A percentile compares a stretch with the other conserved stretches of the same genome.
Evolutionary conservation across 2,329 filamentous ascomycete species (phyloP).

Genomic region (Colletotrichum orbiculare): DNA sequence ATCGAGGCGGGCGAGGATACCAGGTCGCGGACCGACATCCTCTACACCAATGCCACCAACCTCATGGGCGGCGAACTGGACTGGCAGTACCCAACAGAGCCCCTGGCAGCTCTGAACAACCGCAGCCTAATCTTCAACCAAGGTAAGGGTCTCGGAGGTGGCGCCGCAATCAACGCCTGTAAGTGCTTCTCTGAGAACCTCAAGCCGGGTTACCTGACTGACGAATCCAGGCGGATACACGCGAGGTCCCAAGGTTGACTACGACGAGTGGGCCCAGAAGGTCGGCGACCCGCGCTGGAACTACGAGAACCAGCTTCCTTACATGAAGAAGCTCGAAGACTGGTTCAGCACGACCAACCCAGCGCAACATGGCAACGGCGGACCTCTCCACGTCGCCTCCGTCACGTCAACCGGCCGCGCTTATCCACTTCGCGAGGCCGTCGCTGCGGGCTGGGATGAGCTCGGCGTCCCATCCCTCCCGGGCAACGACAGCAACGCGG

Average conservation of each 20-base stretch:
- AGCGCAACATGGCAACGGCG: constrained; percentile 52
- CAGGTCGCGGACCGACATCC: constrained; percentile 15
- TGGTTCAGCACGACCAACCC: constrained; percentile 43
- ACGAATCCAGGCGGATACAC: constrained; percentile 49
- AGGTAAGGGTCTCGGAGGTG: constrained; percentile 28
- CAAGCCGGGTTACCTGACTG: not conserved
- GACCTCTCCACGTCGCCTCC: constrained; percentile 49
- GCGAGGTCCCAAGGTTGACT: constrained; percentile 56
- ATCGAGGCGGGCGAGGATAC: constrained; percentile 49
- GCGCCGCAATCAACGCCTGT: constrained; percentile 27
- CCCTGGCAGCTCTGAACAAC: constrained; percentile 26
- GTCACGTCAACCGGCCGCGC: constrained; percentile 45
- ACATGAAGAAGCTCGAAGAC: constrained; percentile 30
- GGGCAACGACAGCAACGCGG: constrained; percentile 41
- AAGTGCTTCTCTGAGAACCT: not conserved
- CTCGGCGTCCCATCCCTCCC: constrained; percentile 47
- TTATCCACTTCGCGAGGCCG: constrained; percentile 50
- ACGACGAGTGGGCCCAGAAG: constrained; percentile 53
- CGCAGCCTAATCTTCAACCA: constrained; percentile 12
- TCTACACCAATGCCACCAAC: constrained; percentile 25
- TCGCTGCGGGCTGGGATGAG: constrained; percentile 53
- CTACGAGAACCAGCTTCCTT: constrained; percentile 49
- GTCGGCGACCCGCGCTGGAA: constrained; percentile 50
- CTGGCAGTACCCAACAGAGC: constrained; percentile 48
- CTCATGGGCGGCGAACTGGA: constrained; percentile 43